phyloP scores from a whole-genome alignment of 352 stramenopile species.

The Phytophthora pinifolia region DNA sequence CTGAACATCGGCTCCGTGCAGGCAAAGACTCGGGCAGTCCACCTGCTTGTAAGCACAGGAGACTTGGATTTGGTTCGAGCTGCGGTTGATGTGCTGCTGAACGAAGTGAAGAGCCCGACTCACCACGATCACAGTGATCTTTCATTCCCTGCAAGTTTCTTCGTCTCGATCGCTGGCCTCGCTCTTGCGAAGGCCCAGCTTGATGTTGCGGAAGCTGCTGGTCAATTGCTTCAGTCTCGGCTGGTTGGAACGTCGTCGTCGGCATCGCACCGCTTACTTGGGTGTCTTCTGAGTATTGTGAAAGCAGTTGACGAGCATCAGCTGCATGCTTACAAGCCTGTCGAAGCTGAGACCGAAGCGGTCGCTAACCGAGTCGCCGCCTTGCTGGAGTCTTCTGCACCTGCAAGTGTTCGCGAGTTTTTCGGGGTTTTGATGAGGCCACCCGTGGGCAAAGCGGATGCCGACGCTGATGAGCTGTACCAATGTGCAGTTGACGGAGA shows the following conservation, averaged over 20 bases:
- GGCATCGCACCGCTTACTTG: conserved; percentile 14
- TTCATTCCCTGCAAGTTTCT: conserved; percentile 41
- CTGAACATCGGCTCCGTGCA: conserved; percentile 27
- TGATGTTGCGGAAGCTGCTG: conserved; percentile 37
- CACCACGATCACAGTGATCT: conserved; percentile 5
- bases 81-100: conserved; percentile 36
- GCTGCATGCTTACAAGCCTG: background rate
- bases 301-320: conserved; percentile 19
- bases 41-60: conserved; percentile 36
- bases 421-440: conserved; percentile 20
- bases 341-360: background rate
- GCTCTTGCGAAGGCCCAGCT: conserved; percentile 23
- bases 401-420: conserved; percentile 21
- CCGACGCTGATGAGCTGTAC: conserved; percentile 3
- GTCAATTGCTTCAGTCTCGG: conserved; percentile 21
- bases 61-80: conserved; percentile 28
- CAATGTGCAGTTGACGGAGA: background rate
- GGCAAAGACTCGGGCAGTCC: conserved; percentile 27
- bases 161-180: conserved; percentile 38
- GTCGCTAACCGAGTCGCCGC: background rate
- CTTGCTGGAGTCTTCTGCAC: conserved; percentile 5
- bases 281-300: conserved; percentile 31
- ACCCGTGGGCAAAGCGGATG: background rate
- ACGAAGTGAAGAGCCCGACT: background rate
- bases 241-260: conserved; percentile 2